Conservation (phyloP, 1,284 basidiomycete genomes). For the Acaromyces ingoldii region DNA sequence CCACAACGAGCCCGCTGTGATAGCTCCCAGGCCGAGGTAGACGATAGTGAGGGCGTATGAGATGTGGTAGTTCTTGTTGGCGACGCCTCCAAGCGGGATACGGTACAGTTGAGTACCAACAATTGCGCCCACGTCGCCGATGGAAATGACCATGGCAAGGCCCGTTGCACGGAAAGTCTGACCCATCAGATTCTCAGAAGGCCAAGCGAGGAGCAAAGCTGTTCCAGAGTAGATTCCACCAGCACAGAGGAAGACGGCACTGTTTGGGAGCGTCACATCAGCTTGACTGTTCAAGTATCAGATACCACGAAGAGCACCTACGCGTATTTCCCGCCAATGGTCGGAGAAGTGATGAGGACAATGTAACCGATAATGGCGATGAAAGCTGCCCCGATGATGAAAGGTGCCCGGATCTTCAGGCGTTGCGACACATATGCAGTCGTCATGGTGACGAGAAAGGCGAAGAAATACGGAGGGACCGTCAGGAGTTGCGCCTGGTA, state of each 20-base stretch:
- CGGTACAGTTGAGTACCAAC: slow-evolving; percentile 58
- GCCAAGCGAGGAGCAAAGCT: slow-evolving; percentile 57
- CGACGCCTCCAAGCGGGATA: slow-evolving; percentile 54
- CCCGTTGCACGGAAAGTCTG: slow-evolving; percentile 67
- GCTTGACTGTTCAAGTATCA: too few species aligned
- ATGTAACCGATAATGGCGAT: slow-evolving; percentile 65
- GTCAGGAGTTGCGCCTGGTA: slow-evolving; percentile 66
- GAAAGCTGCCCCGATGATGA: slow-evolving; percentile 60
- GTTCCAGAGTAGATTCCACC: slow-evolving; percentile 64
- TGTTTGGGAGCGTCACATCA: too few species aligned
- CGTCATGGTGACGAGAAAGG: slow-evolving; percentile 45
- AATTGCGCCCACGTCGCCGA: slow-evolving; percentile 65
- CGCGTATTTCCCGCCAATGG: slow-evolving; percentile 61
- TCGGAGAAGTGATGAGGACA: slow-evolving; percentile 59
- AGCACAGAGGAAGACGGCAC: slow-evolving; percentile 60
- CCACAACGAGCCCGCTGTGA: slow-evolving; percentile 57
- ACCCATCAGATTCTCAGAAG: slow-evolving; percentile 66
- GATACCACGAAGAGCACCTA: neutral
- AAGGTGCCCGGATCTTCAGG: slow-evolving; percentile 58
- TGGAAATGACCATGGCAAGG: slow-evolving; percentile 64
- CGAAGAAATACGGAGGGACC: slow-evolving; percentile 60
- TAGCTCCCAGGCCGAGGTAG: slow-evolving; percentile 54
- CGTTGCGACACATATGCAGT: slow-evolving; percentile 57
- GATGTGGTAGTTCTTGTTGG: slow-evolving; percentile 60
- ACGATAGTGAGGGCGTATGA: slow-evolving; percentile 55